Percentiles rank a stretch among this genome's conserved stretches.
Conservation (phyloP, 768 basidiomycete species). For the Chiua virens region DNA sequence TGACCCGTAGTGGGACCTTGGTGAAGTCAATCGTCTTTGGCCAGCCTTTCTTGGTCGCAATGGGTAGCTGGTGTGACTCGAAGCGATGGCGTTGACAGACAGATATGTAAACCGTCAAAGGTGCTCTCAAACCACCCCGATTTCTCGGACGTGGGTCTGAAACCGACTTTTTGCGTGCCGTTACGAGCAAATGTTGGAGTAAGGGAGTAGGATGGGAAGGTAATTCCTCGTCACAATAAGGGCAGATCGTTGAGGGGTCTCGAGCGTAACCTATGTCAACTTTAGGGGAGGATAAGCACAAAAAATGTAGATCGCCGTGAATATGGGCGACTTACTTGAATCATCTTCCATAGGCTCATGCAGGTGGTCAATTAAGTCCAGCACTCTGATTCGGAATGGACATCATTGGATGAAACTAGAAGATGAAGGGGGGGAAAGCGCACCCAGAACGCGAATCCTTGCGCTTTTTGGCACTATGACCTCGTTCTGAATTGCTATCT, state of each 20-base stretch:
- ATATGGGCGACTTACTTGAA: slow-evolving; percentile 35
- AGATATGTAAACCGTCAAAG: slow-evolving; percentile 53
- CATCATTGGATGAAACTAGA: neutral
- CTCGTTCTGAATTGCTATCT: slow-evolving; percentile 29
- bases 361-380: slow-evolving; percentile 9
- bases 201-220: slow-evolving; percentile 62
- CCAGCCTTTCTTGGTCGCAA: slow-evolving; percentile 73
- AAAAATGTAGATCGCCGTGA: neutral
- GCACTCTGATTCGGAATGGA: slow-evolving; percentile 7
- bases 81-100: slow-evolving; percentile 81
- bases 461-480: slow-evolving; percentile 31
- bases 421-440: neutral
- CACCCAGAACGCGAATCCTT: slow-evolving; percentile 28
- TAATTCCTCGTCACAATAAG: slow-evolving; percentile 75
- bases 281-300: slow-evolving; percentile 24
- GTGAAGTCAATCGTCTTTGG: slow-evolving; percentile 71
- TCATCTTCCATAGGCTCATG: slow-evolving; percentile 37
- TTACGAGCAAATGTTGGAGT: slow-evolving; percentile 52
- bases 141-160: slow-evolving; percentile 69
- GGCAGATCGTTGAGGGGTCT: slow-evolving; percentile 73
- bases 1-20: slow-evolving; percentile 51
- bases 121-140: slow-evolving; percentile 57
- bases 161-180: slow-evolving; percentile 52
- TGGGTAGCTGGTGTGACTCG: slow-evolving; percentile 70
- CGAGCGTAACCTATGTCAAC: slow-evolving; percentile 50